Evolutionary conservation across 2,329 filamentous ascomycete genomes (phyloP), one percentile per base, ranked within the genome.

Genomic region (Fusarium sp.): DNA sequence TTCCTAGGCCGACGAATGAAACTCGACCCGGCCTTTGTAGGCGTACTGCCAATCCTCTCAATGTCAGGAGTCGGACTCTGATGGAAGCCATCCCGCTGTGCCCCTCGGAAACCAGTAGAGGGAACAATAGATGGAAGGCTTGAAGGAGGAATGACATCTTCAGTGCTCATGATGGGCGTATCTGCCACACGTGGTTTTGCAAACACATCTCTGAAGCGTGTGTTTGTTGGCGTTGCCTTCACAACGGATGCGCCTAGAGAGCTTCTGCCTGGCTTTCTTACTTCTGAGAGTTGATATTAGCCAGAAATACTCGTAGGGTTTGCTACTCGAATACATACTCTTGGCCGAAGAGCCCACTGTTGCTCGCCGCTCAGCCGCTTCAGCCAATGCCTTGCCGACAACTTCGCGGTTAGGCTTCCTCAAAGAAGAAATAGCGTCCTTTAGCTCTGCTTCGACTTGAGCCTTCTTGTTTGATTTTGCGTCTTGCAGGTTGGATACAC

Each of bases 371-470:
- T 94, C 91, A 9, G 89, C 87, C 31, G 89, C 91, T 72, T 93
- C 92, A 7, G 88, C 89, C 63, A 93, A 85, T 41, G 90, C 87
- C 75, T 90, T 91, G 36, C 90, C 90, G 18, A 91, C 92, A 44
- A 92, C 85, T 28, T 89, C 87, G 50, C 93, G 89, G 76, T 95
- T 95, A 2, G 93, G 93, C 80, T 91, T 94, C 79, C 92, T 91
- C 45, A 95, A 80, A 15, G 91, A 88, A 11, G 88, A 89, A 55
- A 96, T 95, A 14, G 93, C 93, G 65, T 93, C 89, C 73, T 90
- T 89, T 38, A 95, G 82, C 77, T 95, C 91, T 33, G 91, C 89
- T 53, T 94, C 90, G 5, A 94, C 86, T 28, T 88, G 82, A 6
- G 90, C 91, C 78, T 92, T 91, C 79, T 90, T 92, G 75, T 85